These are phyloP conservation scores for Colletotrichum orchidophilum DNA, from an alignment of 2,329 filamentous ascomycete genomes.

Conservation along the genomic window DNA sequence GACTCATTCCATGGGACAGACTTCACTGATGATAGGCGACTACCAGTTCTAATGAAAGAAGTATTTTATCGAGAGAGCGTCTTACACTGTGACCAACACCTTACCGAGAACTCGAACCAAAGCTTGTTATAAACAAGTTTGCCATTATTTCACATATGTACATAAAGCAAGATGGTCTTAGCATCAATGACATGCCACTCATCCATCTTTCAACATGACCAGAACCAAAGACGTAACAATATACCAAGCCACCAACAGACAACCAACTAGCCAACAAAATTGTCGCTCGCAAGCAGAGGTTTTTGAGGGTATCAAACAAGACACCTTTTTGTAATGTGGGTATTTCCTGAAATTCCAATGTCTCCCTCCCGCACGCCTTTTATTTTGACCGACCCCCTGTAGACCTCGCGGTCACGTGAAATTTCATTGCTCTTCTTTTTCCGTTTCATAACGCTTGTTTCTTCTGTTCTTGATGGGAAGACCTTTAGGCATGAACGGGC, in stretches of 20 bases:
- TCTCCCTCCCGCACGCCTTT: background rate
- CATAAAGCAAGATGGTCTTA: background rate
- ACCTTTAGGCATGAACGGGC: constrained; percentile 36
- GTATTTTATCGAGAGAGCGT: no score
- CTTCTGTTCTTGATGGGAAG: background rate
- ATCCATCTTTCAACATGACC: background rate
- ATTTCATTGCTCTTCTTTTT: background rate
- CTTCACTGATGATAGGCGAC: no score
- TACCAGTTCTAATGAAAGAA: no score
- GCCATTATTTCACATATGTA: background rate
- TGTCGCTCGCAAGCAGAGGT: background rate
- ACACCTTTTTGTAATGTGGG: constrained; percentile 5
- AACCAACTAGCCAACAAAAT: background rate
- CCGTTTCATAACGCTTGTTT: background rate
- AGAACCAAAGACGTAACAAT: background rate
- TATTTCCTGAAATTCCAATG: constrained; percentile 3
- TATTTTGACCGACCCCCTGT: background rate
- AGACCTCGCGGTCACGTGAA: background rate
- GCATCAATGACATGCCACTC: background rate
- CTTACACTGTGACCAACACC: background rate
- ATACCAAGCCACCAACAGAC: no score
- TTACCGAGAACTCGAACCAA: background rate
- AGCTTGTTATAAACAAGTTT: background rate
- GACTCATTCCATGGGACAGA: no score
- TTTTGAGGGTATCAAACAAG: constrained; percentile 10